Evolutionary conservation across 768 basidiomycete genomes (phyloP).

Genomic region (Tylopilus rubrobrunneus): DNA sequence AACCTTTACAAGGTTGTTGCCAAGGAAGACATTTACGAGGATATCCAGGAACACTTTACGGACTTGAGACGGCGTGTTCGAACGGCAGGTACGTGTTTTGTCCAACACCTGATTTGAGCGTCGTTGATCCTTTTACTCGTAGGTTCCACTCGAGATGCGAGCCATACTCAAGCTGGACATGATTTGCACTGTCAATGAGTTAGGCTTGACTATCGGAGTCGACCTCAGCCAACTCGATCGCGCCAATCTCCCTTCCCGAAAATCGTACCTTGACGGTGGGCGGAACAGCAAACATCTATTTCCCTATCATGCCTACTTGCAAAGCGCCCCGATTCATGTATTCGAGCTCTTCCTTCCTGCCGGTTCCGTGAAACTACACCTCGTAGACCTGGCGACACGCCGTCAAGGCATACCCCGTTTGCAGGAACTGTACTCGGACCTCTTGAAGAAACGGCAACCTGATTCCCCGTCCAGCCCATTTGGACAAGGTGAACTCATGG

Average conservation of each 20-base stretch:
- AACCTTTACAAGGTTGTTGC: conserved; percentile 84
- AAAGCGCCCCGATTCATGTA: conserved; percentile 72
- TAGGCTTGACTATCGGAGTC: conserved; percentile 67
- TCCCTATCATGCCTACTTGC: conserved; percentile 81
- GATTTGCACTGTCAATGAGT: conserved; percentile 65
- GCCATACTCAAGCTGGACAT: conserved; percentile 82
- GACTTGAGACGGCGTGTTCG: conserved; percentile 93
- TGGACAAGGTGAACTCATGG: too few species aligned
- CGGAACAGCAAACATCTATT: conserved; percentile 72
- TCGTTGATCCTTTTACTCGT: not conserved
- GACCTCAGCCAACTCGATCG: conserved; percentile 79
- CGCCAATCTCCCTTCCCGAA: conserved; percentile 51
- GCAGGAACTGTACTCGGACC: conserved; percentile 67
- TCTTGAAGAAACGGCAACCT: conserved; percentile 48
- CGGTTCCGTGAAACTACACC: conserved; percentile 69
- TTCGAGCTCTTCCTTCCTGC: conserved; percentile 82
- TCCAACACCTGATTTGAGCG: not conserved
- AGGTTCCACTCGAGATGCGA: conserved; percentile 83
- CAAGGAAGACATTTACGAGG: conserved; percentile 77
- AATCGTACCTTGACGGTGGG: conserved; percentile 73
- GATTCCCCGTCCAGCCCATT: not conserved
- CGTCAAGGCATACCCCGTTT: conserved; percentile 79
- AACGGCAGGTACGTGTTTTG: conserved; percentile 65
- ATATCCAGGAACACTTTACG: conserved; percentile 87
- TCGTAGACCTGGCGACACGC: conserved; percentile 87